Evolutionary conservation across 495 filamentous ascomycete species (phyloP), one percentile per base, ranked within the genome.

Genomic region (Trichocladium uniseriatum): DNA sequence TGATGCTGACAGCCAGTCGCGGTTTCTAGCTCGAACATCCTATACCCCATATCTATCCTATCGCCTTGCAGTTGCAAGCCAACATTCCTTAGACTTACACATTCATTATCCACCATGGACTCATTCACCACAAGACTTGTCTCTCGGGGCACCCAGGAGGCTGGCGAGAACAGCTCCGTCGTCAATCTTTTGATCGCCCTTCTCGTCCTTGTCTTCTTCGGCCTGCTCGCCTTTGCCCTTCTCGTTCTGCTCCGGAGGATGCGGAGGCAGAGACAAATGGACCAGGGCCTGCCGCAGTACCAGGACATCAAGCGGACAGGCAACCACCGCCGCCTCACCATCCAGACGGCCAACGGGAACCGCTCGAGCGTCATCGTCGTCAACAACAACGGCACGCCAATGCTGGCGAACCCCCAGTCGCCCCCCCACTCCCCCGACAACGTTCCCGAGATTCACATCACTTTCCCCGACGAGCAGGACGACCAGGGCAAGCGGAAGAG

Each of bases 391-490:
- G 69, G 73, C 48, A 79, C 86, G 65, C 75, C 79, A 45, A 78
- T 94, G 56, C 79, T 92, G 51, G 75, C 80, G 37, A 83, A 83
- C 64, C 84, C 86, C 19, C 75, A 76, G 38, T 81, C 78, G 36
- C 86, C 87, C 14, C 87, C 89, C 22, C 66, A 82, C 38, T 89
- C 86, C 48, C 87, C 87, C n/a, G 75, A 71, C 55, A 75, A 75
- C 48, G 79, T 97, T 11, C 92, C 92, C 10, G 88, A 96, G 68
- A 98, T 98, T 60, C 87, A 90, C 65, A 95, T 98, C 61, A 98
- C 92, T 0, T 96, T 98, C 71, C 92, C 92, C 13, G 92, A 98
- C 55, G 91, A 97, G 75, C 79, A 85, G 44, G 91, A 89, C 58
- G 85, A 95, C 55, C 79, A 82, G 38, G 94, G 94, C 47, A 85